Percentiles rank a stretch among this genome's conserved stretches.
Conservation (phyloP, 2,329 filamentous ascomycete species). For the Paecilomyces fulvus region DNA sequence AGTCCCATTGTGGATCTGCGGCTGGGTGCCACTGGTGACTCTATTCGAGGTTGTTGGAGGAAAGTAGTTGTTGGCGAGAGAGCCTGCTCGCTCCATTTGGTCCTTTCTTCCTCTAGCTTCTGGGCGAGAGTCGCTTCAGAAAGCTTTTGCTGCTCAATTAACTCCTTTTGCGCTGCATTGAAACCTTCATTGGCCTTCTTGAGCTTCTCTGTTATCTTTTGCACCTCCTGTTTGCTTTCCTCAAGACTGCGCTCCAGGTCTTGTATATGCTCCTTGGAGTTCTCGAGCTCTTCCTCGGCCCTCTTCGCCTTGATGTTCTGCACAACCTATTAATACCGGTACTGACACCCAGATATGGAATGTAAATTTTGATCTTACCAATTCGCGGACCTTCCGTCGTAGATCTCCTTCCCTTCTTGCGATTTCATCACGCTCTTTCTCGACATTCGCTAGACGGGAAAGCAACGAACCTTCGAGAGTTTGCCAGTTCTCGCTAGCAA, state of each 20-base stretch:
- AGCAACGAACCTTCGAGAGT: conserved; percentile 83
- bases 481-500: conserved; percentile 96
- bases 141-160: conserved; percentile 51
- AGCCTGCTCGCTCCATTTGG: conserved; percentile 48
- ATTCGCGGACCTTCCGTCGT: conserved; percentile 79
- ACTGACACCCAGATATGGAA: background rate
- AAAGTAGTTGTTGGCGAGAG: conserved; percentile 24
- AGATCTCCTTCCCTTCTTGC: conserved; percentile 76
- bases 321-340: conserved; percentile 17
- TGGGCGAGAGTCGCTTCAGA: conserved; percentile 51
- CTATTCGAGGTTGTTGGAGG: conserved; percentile 28
- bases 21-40: conserved; percentile 34
- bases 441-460: conserved; percentile 65
- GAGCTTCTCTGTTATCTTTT: conserved; percentile 33
- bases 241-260: conserved; percentile 50
- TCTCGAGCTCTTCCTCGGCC: conserved; percentile 75
- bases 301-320: conserved; percentile 59
- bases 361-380: conserved; percentile 45
- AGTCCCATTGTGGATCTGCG: conserved; percentile 29
- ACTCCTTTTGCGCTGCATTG: conserved; percentile 47
- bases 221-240: conserved; percentile 53
- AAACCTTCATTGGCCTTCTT: conserved; percentile 53
- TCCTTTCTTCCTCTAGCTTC: conserved; percentile 56
- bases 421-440: conserved; percentile 86
- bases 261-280: conserved; percentile 40